Evolutionary conservation across 1,284 basidiomycete genomes (phyloP).

Genomic region (Puccinia triticina): DNA sequence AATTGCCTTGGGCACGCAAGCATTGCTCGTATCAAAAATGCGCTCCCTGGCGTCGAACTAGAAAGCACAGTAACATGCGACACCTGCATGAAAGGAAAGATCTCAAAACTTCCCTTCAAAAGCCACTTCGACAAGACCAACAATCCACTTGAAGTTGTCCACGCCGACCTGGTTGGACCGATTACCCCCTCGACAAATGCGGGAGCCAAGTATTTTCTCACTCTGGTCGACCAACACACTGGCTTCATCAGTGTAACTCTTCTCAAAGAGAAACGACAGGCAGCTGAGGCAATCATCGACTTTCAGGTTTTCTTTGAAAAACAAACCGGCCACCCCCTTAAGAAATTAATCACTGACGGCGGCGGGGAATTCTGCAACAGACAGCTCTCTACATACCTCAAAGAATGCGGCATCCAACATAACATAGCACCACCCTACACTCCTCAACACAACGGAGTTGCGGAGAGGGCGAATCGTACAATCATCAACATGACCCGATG

Average conservation of each 20-base stretch:
- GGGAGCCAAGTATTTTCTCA: background rate
- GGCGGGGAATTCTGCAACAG: background rate
- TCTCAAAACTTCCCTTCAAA: background rate
- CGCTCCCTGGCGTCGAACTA: background rate
- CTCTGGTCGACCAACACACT: background rate
- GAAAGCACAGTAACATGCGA: background rate
- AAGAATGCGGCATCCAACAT: background rate
- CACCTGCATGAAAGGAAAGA: background rate
- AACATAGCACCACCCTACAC: background rate
- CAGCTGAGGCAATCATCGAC: no score
- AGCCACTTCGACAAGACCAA: background rate
- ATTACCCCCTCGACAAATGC: background rate
- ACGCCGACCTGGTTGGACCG: background rate
- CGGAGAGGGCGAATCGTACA: no score
- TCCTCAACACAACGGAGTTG: background rate
- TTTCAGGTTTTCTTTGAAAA: background rate
- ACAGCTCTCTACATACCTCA: no score
- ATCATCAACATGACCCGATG: no score
- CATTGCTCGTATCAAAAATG: background rate
- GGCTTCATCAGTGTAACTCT: background rate
- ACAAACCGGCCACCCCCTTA: background rate
- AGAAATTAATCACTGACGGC: background rate
- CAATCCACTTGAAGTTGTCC: background rate
- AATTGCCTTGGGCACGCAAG: background rate
- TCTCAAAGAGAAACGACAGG: no score